These are phyloP conservation scores for Mucor circinelloides DNA, from an alignment of 371 early-diverging fungal genomes.

Conservation along the genomic window DNA sequence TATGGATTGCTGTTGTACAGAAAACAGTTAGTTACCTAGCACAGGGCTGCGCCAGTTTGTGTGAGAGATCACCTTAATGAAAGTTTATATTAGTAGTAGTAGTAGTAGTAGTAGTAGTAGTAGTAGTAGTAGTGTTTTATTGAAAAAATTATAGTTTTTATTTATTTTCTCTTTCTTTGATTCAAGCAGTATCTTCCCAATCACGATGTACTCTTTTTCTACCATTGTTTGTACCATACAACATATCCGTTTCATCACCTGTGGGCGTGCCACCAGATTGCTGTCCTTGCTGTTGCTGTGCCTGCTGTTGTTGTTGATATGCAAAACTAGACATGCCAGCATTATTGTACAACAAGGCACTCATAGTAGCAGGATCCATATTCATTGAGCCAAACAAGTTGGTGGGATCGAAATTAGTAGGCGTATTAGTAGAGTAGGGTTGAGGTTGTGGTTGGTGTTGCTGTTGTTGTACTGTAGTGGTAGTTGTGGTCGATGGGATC, in stretches of 20 bases:
- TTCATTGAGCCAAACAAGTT: constrained; percentile 34
- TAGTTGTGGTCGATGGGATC: constrained; percentile 8
- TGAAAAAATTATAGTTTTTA: not conserved
- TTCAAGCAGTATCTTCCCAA: constrained; percentile 34
- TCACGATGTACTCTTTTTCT: constrained; percentile 40
- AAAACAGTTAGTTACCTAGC: too few relatives aligned
- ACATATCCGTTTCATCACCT: constrained; percentile 14
- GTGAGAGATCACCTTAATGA: too few relatives aligned
- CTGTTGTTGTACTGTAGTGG: constrained; percentile 15
- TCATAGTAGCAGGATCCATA: constrained; percentile 45
- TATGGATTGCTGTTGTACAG: too few relatives aligned
- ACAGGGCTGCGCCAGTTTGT: too few relatives aligned
- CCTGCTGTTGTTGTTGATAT: constrained; percentile 7
- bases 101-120: too few relatives aligned
- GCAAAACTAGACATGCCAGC: not conserved
- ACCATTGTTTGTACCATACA: constrained; percentile 21
- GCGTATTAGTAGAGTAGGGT: constrained; percentile 5
- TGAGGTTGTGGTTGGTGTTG: constrained; percentile 9
- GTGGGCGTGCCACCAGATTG: not conserved
- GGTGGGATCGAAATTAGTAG: constrained; percentile 21
- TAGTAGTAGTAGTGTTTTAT: too few relatives aligned
- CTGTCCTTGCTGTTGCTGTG: constrained; percentile 10
- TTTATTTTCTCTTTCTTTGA: not conserved
- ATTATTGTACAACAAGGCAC: constrained; percentile 32
- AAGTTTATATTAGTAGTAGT: too few relatives aligned